These are phyloP conservation scores for Balansia obtecta DNA, from an alignment of 2,329 filamentous ascomycete genomes.

Conservation along the genomic window DNA sequence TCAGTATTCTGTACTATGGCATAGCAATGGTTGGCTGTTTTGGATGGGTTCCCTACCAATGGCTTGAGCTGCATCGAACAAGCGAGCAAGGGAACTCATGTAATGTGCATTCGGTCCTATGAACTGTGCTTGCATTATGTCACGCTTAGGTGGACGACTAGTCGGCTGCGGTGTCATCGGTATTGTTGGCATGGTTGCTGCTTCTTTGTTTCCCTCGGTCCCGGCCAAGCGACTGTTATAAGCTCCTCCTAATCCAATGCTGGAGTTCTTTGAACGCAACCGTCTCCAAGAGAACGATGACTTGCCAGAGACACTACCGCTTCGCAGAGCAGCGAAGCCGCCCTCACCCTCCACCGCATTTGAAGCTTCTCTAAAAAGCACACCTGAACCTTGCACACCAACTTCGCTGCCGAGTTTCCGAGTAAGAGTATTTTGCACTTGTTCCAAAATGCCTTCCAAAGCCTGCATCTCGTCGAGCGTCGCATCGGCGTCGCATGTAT, in stretches of 20 bases:
- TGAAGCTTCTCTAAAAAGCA: constrained; percentile 61
- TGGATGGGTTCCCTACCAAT: constrained; percentile 49
- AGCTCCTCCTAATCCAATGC: constrained; percentile 40
- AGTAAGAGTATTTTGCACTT: constrained; percentile 61
- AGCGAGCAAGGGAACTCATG: constrained; percentile 76
- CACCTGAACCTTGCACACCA: constrained; percentile 61
- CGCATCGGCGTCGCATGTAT: constrained; percentile 82
- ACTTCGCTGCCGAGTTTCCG: constrained; percentile 93
- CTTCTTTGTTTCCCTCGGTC: constrained; percentile 17
- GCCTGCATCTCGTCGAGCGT: constrained; percentile 90
- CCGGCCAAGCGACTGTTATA: constrained; percentile 25
- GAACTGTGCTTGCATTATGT: constrained; percentile 57
- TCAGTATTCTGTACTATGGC: background rate
- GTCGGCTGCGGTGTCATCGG: constrained; percentile 61
- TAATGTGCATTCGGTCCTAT: constrained; percentile 79
- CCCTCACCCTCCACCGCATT: constrained; percentile 33
- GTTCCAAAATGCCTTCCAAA: constrained; percentile 74
- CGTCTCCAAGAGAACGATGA: constrained; percentile 71
- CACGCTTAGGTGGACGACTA: constrained; percentile 58
- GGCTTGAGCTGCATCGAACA: constrained; percentile 89
- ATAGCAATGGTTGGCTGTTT: background rate
- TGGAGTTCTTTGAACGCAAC: constrained; percentile 79
- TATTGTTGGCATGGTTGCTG: constrained; percentile 53
- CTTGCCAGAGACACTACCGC: constrained; percentile 57
- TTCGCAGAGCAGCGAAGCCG: constrained; percentile 33